Base-by-base conservation (phyloP, 208 protist species). In the Trypanosoma vivax region DNA sequence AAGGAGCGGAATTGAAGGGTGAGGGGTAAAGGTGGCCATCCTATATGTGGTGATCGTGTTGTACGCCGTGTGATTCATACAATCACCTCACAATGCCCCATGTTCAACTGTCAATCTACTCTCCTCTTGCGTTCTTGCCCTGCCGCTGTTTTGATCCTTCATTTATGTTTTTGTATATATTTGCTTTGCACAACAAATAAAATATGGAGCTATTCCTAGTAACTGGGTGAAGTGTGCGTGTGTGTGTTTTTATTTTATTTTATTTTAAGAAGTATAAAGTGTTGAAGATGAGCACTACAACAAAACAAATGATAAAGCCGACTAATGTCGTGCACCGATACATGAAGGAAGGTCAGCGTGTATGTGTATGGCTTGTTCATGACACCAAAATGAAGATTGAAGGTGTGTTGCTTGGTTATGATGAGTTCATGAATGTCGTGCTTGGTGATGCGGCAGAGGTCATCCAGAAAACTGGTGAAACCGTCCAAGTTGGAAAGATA, bases 381-480 rank as follows among this genome's bases (percentile, higher is more conserved):
- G 79, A 94, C 60, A 75, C 65, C 0, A 65, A 91, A 29, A 79
- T 73, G 30, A 74, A 77, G 6, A 77, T 94, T 31, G 88, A 95
- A 59, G 88, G 87, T 18, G 70, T 69, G 38, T 48, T 96, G 0
- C 48, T 91, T 13, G 93, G 90, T 31, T 96, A 96, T 61, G 93
- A 97, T 51, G 86, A 96, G 60, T 97, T 90, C 48, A 96, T 96
- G 86, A 97, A 97, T 57, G 51, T 97, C 6, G 88, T 96, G 24
- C 65, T 97, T 4, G 85, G 79, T 18, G 81, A 97, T 29, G 79
- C 89, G 13, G 61, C 72, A 21, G 93, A 97, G 68, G 76, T 89
- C 0, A 81, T 94, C 70, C 6, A 69, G 11, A 91, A 90, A 60
- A 92, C 60, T 30, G 65, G 66, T 27, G 64, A 83, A 43, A 60